phyloP scores from a whole-genome alignment of 768 basidiomycete species.

The Tulasnella sp. region DNA sequence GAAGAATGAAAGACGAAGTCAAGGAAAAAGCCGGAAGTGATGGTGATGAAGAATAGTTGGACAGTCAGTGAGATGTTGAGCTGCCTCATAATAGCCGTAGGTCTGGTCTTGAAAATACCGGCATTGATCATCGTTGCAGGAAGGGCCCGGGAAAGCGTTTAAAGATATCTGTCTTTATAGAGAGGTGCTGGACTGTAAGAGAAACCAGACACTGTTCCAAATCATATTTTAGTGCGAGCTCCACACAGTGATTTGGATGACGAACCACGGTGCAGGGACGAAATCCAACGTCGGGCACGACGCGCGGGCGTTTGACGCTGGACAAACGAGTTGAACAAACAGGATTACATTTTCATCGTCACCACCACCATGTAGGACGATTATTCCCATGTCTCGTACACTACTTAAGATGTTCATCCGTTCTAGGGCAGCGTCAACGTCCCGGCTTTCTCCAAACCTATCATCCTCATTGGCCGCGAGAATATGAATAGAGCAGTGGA shows the following conservation, averaged over 20 bases:
- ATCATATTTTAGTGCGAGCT: not conserved
- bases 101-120: not conserved
- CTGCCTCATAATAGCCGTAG: not conserved
- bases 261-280: not conserved
- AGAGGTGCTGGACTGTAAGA: not conserved
- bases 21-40: not conserved
- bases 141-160: not conserved
- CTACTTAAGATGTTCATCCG: not conserved
- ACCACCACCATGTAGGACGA: too few relatives aligned
- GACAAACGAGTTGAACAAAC: too few relatives aligned
- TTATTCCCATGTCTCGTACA: not conserved
- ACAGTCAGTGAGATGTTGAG: not conserved
- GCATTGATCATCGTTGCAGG: not conserved
- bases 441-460: conserved; percentile 61
- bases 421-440: conserved; percentile 71
- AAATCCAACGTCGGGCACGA: not conserved
- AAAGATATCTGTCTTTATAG: not conserved
- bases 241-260: not conserved
- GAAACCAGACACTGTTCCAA: not conserved
- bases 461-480: conserved; percentile 79
- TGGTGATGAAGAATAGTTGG: not conserved
- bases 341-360: too few relatives aligned
- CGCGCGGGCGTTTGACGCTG: too few relatives aligned
- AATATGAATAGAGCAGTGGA: conserved; percentile 94
- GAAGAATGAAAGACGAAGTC: not conserved